Percentiles rank a stretch among this genome's conserved stretches.
Evolutionary conservation across 768 basidiomycete species (phyloP).

Genomic region (Suillus americanus): DNA sequence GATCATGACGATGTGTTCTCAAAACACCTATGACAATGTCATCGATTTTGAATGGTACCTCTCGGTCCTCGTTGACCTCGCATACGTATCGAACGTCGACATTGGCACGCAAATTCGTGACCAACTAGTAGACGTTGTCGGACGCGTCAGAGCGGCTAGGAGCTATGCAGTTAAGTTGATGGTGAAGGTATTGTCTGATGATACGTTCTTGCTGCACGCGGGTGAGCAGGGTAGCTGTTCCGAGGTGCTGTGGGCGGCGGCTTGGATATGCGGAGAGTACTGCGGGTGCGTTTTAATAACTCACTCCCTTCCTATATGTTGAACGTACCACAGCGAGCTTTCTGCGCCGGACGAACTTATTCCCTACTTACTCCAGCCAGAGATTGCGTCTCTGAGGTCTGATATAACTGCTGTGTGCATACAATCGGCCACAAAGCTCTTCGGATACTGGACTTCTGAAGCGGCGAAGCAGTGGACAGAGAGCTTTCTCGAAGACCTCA

Average conservation of each 20-base stretch:
- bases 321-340: constrained; percentile 57
- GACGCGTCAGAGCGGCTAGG: constrained; percentile 74
- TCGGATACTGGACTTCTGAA: no score
- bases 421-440: no score
- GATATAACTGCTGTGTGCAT: no score
- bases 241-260: constrained; percentile 90
- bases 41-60: constrained; percentile 98
- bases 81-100: constrained; percentile 81
- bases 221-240: constrained; percentile 72
- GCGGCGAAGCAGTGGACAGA: constrained; percentile 59
- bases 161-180: constrained; percentile 82
- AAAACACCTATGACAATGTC: constrained; percentile 82
- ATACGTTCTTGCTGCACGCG: constrained; percentile 66
- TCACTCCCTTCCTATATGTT: neutral
- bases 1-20: constrained; percentile 85
- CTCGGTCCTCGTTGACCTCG: constrained; percentile 89
- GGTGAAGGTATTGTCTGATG: constrained; percentile 79
- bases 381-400: no score
- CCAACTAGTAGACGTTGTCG: constrained; percentile 84
- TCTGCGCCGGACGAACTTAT: constrained; percentile 74
- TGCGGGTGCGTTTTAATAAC: constrained; percentile 59
- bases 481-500: constrained; percentile 65
- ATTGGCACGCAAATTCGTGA: constrained; percentile 79
- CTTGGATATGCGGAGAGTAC: constrained; percentile 96
- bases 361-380: constrained; percentile 60